These are phyloP conservation scores for Polygonum aviculare DNA, from an alignment of 148 eudicot species.

Conservation along the genomic window DNA sequence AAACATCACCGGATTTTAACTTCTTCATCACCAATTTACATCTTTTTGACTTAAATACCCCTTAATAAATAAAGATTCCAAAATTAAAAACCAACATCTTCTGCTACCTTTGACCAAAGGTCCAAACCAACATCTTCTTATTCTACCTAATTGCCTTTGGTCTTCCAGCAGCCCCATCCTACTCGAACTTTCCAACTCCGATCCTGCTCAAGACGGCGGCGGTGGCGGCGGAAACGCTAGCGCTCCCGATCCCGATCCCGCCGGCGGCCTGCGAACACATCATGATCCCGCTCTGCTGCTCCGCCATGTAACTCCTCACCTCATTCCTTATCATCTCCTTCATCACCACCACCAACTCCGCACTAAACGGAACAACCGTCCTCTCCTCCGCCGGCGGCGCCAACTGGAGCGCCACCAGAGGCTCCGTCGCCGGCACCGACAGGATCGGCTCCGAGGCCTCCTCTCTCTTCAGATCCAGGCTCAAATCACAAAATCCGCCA, in stretches of 20 bases:
- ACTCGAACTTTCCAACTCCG: neutral
- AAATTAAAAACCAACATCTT: no score
- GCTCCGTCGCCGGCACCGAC: neutral
- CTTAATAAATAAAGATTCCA: no score
- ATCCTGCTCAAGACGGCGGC: neutral
- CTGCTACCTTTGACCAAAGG: no score
- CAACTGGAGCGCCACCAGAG: neutral
- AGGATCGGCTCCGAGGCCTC: neutral
- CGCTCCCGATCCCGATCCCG: neutral
- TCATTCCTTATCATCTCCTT: slow-evolving; percentile 10
- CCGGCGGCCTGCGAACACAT: neutral
- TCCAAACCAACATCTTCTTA: no score
- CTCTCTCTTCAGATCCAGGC: neutral
- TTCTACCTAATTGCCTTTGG: no score
- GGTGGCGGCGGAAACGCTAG: neutral
- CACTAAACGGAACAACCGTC: neutral
- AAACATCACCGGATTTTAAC: no score
- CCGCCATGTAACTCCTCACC: slow-evolving; percentile 10
- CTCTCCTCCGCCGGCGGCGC: neutral
- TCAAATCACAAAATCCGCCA: neutral
- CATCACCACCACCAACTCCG: slow-evolving; percentile 9
- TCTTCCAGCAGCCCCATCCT: neutral
- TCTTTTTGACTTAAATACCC: no score
- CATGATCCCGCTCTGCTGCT: neutral
- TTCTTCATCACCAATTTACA: no score